Evolutionary conservation across 176 grass and related monocot genomes (phyloP).

Genomic region (Musa itinerans): DNA sequence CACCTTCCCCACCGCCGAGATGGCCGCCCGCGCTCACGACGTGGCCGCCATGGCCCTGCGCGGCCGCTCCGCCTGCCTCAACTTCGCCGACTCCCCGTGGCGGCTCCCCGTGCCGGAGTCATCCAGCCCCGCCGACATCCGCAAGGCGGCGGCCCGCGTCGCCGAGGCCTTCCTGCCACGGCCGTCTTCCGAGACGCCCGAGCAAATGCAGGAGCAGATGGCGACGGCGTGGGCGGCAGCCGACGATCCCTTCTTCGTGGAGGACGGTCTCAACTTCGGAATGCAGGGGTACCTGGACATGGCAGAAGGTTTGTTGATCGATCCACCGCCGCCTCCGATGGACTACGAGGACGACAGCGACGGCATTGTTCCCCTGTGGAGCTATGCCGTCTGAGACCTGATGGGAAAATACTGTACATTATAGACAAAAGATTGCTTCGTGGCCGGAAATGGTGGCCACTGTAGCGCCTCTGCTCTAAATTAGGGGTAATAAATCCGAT

Average conservation of each 20-base stretch:
- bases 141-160: constrained; percentile 35
- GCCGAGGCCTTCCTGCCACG: constrained; percentile 41
- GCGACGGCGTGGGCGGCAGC: background rate
- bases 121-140: constrained; percentile 45
- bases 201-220: background rate
- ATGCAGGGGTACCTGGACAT: constrained; percentile 89
- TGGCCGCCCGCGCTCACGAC: constrained; percentile 90
- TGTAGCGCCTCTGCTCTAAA: too few relatives aligned
- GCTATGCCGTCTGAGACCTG: constrained; percentile 32
- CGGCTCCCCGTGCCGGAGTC: constrained; percentile 36
- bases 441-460: too few relatives aligned
- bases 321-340: constrained; percentile 38
- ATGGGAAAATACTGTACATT: too few relatives aligned
- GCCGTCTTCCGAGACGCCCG: background rate
- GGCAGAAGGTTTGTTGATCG: constrained; percentile 85
- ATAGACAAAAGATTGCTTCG: too few relatives aligned
- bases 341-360: constrained; percentile 23
- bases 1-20: constrained; percentile 80
- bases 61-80: constrained; percentile 71
- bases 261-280: constrained; percentile 57
- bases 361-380: constrained; percentile 55
- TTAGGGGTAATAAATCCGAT: too few relatives aligned
- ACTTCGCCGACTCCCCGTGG: constrained; percentile 76
- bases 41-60: constrained; percentile 70
- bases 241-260: constrained; percentile 1